Percentiles rank a stretch among this genome's conserved stretches.
Conservation (phyloP, 257 asterid species). For the Solanum etuberosum region DNA sequence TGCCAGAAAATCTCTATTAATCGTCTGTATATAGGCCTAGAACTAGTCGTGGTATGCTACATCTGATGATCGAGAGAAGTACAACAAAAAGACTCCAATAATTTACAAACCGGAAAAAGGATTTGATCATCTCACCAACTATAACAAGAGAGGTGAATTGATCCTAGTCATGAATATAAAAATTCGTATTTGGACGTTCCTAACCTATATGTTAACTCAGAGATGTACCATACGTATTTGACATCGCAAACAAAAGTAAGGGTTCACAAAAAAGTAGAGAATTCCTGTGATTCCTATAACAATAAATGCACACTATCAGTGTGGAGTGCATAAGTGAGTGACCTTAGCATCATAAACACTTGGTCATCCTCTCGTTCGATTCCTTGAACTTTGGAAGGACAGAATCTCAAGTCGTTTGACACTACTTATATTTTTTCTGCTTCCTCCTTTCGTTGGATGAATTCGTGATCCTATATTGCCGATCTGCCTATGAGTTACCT, state of each 20-base stretch:
- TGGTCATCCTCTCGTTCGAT: background rate
- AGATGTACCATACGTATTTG: background rate
- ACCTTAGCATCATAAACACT: background rate
- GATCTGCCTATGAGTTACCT: slow-evolving; percentile 23
- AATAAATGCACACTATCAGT: background rate
- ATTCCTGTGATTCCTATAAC: background rate
- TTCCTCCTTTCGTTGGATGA: slow-evolving; percentile 1
- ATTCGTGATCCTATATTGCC: slow-evolving; percentile 4
- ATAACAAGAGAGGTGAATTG: background rate
- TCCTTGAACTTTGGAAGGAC: background rate
- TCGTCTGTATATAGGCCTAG: background rate
- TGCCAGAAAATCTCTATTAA: background rate
- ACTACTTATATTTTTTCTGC: slow-evolving; percentile 15
- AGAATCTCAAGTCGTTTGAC: slow-evolving; percentile 5
- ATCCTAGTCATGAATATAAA: background rate
- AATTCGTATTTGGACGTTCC: background rate
- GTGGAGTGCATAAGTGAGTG: background rate
- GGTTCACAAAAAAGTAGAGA: background rate
- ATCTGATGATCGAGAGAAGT: background rate
- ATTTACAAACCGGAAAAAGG: background rate
- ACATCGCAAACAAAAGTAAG: background rate
- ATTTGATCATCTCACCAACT: background rate
- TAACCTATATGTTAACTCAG: background rate
- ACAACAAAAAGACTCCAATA: background rate
- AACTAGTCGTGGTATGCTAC: background rate